Percentiles rank a stretch among this genome's conserved stretches.
These are phyloP conservation scores for Trypanosoma caninum DNA, from an alignment of 208 protist genomes.

Conservation along the genomic window DNA sequence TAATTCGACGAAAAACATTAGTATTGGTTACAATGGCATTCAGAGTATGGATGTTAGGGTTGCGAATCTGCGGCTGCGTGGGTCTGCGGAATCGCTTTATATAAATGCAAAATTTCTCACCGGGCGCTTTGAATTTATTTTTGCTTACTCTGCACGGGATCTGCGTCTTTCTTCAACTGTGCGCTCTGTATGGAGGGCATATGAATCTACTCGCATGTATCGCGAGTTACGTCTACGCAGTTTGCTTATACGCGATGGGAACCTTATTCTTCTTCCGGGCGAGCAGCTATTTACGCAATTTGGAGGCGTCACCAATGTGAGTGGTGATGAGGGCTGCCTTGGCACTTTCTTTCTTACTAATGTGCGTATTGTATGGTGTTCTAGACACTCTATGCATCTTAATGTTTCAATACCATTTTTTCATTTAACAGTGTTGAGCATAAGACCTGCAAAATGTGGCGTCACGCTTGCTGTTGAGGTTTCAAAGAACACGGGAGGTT, in stretches of 20 bases:
- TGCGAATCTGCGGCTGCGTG: slow-evolving; percentile 72
- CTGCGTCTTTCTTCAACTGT: slow-evolving; percentile 82
- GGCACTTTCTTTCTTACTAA: slow-evolving; percentile 95
- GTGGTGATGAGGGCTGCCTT: slow-evolving; percentile 84
- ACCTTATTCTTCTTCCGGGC: slow-evolving; percentile 78
- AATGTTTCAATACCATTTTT: slow-evolving; percentile 96
- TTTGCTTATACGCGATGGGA: slow-evolving; percentile 82
- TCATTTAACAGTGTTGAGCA: slow-evolving; percentile 75
- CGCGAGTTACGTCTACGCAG: slow-evolving; percentile 93
- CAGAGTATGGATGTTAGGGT: slow-evolving; percentile 85
- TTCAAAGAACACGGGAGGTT: slow-evolving; percentile 53
- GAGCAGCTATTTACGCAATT: slow-evolving; percentile 90
- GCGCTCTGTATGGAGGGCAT: slow-evolving; percentile 85
- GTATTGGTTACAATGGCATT: slow-evolving; percentile 91
- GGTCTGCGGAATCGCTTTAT: slow-evolving; percentile 84
- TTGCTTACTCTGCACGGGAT: slow-evolving; percentile 74
- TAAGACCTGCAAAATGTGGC: slow-evolving; percentile 84
- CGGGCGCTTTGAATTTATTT: slow-evolving; percentile 94
- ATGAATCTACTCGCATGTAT: slow-evolving; percentile 92
- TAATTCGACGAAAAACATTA: slow-evolving; percentile 76
- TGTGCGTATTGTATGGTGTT: slow-evolving; percentile 95
- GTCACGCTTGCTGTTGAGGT: slow-evolving; percentile 81
- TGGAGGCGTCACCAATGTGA: slow-evolving; percentile 90
- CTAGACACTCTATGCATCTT: slow-evolving; percentile 79
- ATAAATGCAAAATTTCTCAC: slow-evolving; percentile 80